Evolutionary conservation across 2,329 filamentous ascomycete genomes (phyloP), one percentile per base, ranked within the genome.

Genomic region (Neofusicoccum parvum): DNA sequence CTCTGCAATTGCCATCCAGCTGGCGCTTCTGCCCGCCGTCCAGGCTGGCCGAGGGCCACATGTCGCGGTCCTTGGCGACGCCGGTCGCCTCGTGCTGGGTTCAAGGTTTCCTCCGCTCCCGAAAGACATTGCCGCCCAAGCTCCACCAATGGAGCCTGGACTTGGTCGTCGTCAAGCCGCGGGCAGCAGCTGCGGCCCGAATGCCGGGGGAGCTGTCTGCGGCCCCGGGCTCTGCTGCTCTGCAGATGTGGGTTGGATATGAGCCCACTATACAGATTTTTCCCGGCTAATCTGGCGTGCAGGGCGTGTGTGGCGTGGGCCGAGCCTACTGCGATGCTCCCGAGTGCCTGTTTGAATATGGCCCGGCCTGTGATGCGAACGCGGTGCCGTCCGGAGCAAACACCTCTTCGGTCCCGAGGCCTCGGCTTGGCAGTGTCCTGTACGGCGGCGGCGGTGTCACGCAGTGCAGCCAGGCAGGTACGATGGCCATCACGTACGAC

Each of bases 401-500:
- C 66, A 90, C 87, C 0, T 80, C 81, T 2, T 77, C 75, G 0
- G 74, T 88, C 50, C 72, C 81, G 17, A 82, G 88, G 10, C 80
- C 85, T 1, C 80, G 84, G 50, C 67, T 86, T 2, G 88, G 88
- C n/a, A 76, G 68, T 4, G 78, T 89, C 3, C 76, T 80, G 0
- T 88, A 89, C 66, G 87, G 87, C 20, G 80, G 84, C 39, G 80
- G 75, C 10, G 83, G 84, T 23, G 85, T 90, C 66, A 86, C 86
- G 69, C 77, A 81, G 67, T 88, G 86, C 69, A 76, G 76, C 17
- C 79, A 80, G 3, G 79, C 82, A 2, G 86, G 87, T 56, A 86
- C 85, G 11, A 82, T 91, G 69, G 88, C 88, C 17, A 74, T 91
- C 65, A 90, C 88, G 0, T 90, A 85, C 69, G 88, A 90, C 70